Conservation (phyloP, 495 filamentous ascomycete genomes). For the Aspergillus incahuasiensis region DNA sequence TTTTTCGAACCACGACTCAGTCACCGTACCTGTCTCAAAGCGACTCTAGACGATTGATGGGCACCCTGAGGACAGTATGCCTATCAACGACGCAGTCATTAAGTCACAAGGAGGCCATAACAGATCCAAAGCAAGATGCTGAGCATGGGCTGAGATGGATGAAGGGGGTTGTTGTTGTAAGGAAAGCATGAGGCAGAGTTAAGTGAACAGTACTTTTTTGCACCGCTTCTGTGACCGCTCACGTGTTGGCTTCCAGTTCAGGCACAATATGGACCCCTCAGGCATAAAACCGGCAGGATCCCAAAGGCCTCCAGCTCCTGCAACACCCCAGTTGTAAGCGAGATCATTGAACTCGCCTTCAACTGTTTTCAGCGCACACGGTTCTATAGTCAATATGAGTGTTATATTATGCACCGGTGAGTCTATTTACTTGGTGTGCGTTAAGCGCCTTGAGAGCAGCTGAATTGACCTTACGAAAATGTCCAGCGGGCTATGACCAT, state of each 20-base stretch:
- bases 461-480: slow-evolving; percentile 9
- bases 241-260: slow-evolving; percentile 2
- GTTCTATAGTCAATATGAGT: slow-evolving; percentile 53
- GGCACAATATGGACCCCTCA: neutral
- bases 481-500: slow-evolving; percentile 94
- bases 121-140: neutral
- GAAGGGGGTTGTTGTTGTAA: too few relatives aligned
- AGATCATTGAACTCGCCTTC: slow-evolving; percentile 1
- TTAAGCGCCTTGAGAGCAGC: neutral
- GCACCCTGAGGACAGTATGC: neutral
- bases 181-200: too few relatives aligned
- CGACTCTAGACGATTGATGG: neutral
- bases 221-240: slow-evolving; percentile 21
- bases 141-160: neutral
- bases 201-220: neutral
- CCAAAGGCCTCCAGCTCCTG: neutral
- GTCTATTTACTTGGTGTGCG: slow-evolving; percentile 14
- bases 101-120: neutral
- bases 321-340: slow-evolving; percentile 5
- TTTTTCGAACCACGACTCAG: neutral
- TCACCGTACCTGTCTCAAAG: neutral
- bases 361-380: neutral
- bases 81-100: neutral
- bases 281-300: slow-evolving; percentile 21
- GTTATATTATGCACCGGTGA: slow-evolving; percentile 84